Conservation (phyloP, 139 green algal species). For the Chlorella sorokiniana region DNA sequence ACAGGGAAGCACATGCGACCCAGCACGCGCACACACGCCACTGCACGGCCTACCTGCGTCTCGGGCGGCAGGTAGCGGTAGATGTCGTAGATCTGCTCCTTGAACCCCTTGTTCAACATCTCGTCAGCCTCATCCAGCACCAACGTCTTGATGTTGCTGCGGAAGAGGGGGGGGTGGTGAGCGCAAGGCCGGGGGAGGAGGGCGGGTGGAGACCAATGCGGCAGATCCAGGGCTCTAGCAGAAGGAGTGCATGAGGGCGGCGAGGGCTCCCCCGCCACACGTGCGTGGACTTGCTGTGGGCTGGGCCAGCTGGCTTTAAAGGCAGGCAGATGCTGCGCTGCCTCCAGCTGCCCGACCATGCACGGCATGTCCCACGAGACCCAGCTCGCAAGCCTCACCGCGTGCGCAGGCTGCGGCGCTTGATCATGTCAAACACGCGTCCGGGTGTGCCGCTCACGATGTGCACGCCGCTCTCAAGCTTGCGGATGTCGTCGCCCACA, state of each 20-base stretch:
- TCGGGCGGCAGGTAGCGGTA: slow-evolving; percentile 93
- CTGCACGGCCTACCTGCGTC: slow-evolving; percentile 52
- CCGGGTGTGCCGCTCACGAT: slow-evolving; percentile 96
- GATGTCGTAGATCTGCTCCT: slow-evolving; percentile 99
- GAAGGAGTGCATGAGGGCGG: no score
- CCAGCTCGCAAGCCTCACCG: slow-evolving; percentile 35
- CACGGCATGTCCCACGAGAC: no score
- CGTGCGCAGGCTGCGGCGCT: slow-evolving; percentile 79
- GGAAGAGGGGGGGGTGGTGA: no score
- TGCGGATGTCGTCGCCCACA: slow-evolving; percentile 95
- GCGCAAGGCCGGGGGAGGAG: not conserved
- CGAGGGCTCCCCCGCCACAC: no score
- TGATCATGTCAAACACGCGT: slow-evolving; percentile 99
- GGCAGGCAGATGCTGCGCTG: no score
- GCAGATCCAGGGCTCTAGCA: not conserved
- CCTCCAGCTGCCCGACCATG: no score
- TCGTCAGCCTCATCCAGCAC: slow-evolving; percentile 97
- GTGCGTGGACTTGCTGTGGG: no score
- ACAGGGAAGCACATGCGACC: no score
- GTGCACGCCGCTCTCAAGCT: slow-evolving; percentile 92
- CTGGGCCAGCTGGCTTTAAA: no score
- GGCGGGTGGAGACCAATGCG: slow-evolving; percentile 54
- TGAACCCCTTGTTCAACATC: slow-evolving; percentile 98
- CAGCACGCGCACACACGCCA: no score
- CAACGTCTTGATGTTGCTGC: slow-evolving; percentile 75